These are phyloP conservation scores for Penicillium expansum DNA, from an alignment of 2,329 filamentous ascomycete genomes.

Conservation along the genomic window DNA sequence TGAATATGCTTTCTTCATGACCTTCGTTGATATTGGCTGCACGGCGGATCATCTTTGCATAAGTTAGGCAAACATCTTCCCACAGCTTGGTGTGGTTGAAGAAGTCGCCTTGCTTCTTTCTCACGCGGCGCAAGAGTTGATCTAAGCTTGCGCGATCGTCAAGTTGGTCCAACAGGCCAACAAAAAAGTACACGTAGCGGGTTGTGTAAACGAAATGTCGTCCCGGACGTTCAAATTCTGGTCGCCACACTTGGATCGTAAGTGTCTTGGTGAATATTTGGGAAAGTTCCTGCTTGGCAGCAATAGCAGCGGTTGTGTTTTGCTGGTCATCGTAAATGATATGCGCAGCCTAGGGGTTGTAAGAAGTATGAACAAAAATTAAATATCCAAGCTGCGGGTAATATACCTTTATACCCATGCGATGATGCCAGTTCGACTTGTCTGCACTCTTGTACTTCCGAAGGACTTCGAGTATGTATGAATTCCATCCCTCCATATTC, in stretches of 20 bases:
- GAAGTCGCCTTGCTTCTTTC: constrained; percentile 76
- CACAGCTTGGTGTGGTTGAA: constrained; percentile 62
- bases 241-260: constrained; percentile 93
- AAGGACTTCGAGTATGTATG: constrained; percentile 61
- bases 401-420: constrained; percentile 72
- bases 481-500: constrained; percentile 54
- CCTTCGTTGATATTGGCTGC: constrained; percentile 57
- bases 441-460: constrained; percentile 66
- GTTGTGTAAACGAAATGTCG: constrained; percentile 90
- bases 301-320: constrained; percentile 53
- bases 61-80: constrained; percentile 59
- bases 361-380: constrained; percentile 32
- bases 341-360: constrained; percentile 52
- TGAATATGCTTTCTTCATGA: constrained; percentile 64
- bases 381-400: background rate
- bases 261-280: constrained; percentile 93
- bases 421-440: constrained; percentile 93
- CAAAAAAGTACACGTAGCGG: constrained; percentile 80
- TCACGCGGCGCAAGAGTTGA: constrained; percentile 71
- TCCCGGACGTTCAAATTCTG: constrained; percentile 78
- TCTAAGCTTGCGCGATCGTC: constrained; percentile 75
- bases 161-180: constrained; percentile 69
- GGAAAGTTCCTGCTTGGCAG: constrained; percentile 75
- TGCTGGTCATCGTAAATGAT: constrained; percentile 59
- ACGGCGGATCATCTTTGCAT: constrained; percentile 59